Evolutionary conservation across 306 rosid genomes (phyloP), one percentile per base, ranked within the genome.

Genomic region (Quercus rubra): DNA sequence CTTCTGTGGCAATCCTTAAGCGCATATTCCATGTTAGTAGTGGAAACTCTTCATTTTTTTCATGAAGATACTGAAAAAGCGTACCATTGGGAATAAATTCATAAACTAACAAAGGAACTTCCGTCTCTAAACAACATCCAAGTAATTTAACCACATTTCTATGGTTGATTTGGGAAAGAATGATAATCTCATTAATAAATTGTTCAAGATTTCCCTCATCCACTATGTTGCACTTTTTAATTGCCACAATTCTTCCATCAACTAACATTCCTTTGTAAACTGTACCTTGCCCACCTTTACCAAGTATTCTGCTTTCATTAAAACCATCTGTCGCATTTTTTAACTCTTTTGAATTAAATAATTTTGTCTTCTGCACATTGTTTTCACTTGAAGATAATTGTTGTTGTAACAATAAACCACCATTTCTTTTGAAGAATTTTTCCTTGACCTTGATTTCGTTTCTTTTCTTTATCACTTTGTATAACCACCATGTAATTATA

Each of bases 201-300:
- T 85, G 80, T 55, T 85, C 80, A 20, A 77, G 71, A 0, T 74
- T 78, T 1, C 88, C 62, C 10, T 71, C 27, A 1, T 80, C 64
- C 18, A 41, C 49, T 6, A 0, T 41, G 11, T 15, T 74, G 11
- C 81, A 78, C 15, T 74, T 85, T 31, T 85, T 81, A 12, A 85
- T 77, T 2, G 88, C 88, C 2, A 85, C 75, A 30, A 85, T 85
- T 7, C 41, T 76, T 1, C 83, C 85, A 63, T 85, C 80, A 21
- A 23, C 30, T 1, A 81, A 64, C 83, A 81, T 81, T 33, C 88
- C 88, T 14, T 85, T 81, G 46, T 85, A 78, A 33, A 85, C 88
- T 0, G 89, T 86, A 17, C 89, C 89, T 66, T 86, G 89, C 1
- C 87, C 89, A 13, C 85, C 89, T 3, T 75, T 83, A 12, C 89